Evolutionary conservation across 1,284 basidiomycete genomes (phyloP), one percentile per base, ranked within the genome.

Genomic region (Wolfiporia cocos): DNA sequence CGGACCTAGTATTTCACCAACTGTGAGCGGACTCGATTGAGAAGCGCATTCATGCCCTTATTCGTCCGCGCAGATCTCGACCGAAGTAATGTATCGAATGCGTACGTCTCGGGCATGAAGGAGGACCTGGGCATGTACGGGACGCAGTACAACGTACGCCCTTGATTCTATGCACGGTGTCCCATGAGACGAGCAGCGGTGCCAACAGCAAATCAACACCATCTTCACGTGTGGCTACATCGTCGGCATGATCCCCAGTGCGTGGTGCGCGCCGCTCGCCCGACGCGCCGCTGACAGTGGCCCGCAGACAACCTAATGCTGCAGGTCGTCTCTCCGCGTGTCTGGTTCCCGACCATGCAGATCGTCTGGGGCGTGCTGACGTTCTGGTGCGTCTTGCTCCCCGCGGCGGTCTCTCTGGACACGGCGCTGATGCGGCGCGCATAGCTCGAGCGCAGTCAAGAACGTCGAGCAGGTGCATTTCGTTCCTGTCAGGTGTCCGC

Each of bases 41-140:
- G 29, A 21, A 22, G 11, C 23, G 24, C 18, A 23, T 22, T 14
- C 22, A 31, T n/a, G 29, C n/a, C 5, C 23, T 19, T 10, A 9
- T n/a, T 34, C 20, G n/a, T 12, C 31, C 14, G 6, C 15, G 12
- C 24, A 81, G 79, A 84, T 59, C 67, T 84, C 17, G 78, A 83
- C 57, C 66, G 79, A 44, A 76, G 78, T 19, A 83, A 83, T 57
- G 67, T 84, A 31, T 68, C 70, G 44, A 83, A 84, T 59, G 80
- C 81, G 6, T 86, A 86, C 58, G 84, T 91, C 14, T 86, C 83
- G 3, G 88, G 87, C 3, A 88, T 92, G 86, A 80, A 75, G 50
- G 83, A 90, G 60, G 85, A 87, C 34, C 70, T 90, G 24, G 54
- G 71, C 45, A 81, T 89, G 76, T 62, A 69, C 37, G 84, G 84